phyloP scores from a whole-genome alignment of 2,329 filamentous ascomycete genomes.

The Apiospora phragmitis region DNA sequence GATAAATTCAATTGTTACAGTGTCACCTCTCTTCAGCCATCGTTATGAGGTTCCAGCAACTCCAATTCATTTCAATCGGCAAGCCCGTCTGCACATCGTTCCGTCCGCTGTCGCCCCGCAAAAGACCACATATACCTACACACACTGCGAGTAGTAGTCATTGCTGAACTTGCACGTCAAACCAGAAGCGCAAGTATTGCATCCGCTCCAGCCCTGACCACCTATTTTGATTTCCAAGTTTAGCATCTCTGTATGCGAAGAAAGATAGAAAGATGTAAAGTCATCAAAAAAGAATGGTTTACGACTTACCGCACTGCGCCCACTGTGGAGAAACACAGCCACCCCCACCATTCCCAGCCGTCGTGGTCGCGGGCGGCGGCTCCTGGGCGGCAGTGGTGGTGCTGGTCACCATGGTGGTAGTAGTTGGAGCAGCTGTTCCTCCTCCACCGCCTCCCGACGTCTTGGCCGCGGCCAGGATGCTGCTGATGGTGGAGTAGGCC shows the following conservation, averaged over 20 bases:
- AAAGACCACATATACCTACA: background rate
- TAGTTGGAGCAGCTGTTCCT: background rate
- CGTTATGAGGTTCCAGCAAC: too few species aligned
- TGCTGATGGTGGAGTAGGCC: conserved; percentile 38
- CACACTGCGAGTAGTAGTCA: conserved; percentile 33
- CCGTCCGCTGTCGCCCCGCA: background rate
- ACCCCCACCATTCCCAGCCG: background rate
- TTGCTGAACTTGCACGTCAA: conserved; percentile 33
- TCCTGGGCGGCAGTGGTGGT: conserved; percentile 13
- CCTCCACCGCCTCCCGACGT: conserved; percentile 13
- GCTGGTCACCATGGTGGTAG: conserved; percentile 11
- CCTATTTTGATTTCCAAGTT: background rate
- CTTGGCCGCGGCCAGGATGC: conserved; percentile 35
- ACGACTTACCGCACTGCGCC: background rate
- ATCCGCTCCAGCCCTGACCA: background rate
- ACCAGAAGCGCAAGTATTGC: conserved; percentile 32
- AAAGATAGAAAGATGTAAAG: background rate
- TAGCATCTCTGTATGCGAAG: background rate
- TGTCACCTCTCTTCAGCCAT: too few species aligned
- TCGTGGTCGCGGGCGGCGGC: background rate
- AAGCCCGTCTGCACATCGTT: background rate
- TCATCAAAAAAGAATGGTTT: background rate
- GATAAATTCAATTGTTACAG: too few species aligned
- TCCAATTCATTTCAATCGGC: background rate
- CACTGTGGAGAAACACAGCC: conserved; percentile 1